Evolutionary conservation across 2,329 filamentous ascomycete genomes (phyloP), one percentile per base, ranked within the genome.

Genomic region (Neopestalotiopsis sp.): DNA sequence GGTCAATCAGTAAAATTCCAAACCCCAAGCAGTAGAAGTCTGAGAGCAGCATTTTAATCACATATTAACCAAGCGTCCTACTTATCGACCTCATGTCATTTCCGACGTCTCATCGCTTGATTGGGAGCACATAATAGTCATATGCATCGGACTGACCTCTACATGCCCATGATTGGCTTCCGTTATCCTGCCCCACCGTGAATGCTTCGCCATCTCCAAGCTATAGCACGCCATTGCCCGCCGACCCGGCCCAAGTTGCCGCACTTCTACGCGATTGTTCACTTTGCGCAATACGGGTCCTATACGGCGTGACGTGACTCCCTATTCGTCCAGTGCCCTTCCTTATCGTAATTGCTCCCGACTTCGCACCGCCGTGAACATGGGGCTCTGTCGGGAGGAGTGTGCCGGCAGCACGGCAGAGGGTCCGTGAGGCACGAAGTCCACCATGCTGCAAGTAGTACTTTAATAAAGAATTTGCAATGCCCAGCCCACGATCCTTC

Each of bases 291-390:
- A 72, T 72, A 63, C 66, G 57, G 68, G 34, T 17, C 64, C 68
- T 66, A 64, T 65, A 70, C 71, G 69, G 66, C 71, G 71, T 72
- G 70, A 72, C 68, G 52, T 49, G 66, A 68, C n/a, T n/a, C n/a
- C n/a, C n/a, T n/a, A 64, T 49, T 70, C 68, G 70, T 57, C 30
- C 45, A n/a, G n/a, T 34, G 59, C 17, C 4, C 42, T 65, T 1
- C 14, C 59, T 56, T 52, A 58, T 65, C 69, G 67, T 38, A 67
- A 4, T 20, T 56, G 66, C 5, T 66, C 40, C 49, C 64, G 61
- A 52, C 61, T 52, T 64, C 61, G 61, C 61, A 64, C 32, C 30
- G 14, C 34, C 34, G n/a, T 38, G 32, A 9, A 61, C 64, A 64
- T 67, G 10, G 30, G 42, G 17, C 67, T 42, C 45, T 9, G 1